These are phyloP conservation scores for Aegilops longissima DNA, from an alignment of 176 grass and related monocot genomes.

Conservation along the genomic window DNA sequence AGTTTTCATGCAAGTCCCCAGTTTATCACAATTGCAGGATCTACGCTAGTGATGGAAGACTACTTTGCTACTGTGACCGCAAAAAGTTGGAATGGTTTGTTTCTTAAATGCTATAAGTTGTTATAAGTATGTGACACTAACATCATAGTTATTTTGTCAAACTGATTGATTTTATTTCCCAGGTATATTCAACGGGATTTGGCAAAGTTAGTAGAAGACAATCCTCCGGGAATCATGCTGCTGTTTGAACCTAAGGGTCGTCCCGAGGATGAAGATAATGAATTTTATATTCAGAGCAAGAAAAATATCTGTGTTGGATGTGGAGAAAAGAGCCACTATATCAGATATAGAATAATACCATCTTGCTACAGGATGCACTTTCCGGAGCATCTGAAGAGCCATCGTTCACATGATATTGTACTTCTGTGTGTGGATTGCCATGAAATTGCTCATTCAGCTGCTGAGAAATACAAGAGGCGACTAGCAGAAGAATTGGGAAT, in stretches of 20 bases:
- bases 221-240: slow-evolving; percentile 93
- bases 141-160: slow-evolving; percentile 9
- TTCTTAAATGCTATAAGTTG: slow-evolving; percentile 16
- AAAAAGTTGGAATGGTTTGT: slow-evolving; percentile 92
- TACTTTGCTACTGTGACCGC: slow-evolving; percentile 96
- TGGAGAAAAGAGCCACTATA: slow-evolving; percentile 92
- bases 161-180: slow-evolving; percentile 29
- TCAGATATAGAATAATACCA: slow-evolving; percentile 97
- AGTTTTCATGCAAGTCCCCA: slow-evolving; percentile 93
- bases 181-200: slow-evolving; percentile 85
- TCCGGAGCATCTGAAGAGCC: slow-evolving; percentile 97
- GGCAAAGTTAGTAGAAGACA: slow-evolving; percentile 75
- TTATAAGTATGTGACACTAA: slow-evolving; percentile 16
- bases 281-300: slow-evolving; percentile 97
- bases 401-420: slow-evolving; percentile 98
- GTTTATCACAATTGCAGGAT: slow-evolving; percentile 99
- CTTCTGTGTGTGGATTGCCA: slow-evolving; percentile 95
- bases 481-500: slow-evolving; percentile 79
- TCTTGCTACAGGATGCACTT: slow-evolving; percentile 99
- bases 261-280: slow-evolving; percentile 94
- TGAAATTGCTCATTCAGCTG: slow-evolving; percentile 79
- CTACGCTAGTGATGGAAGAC: slow-evolving; percentile 92
- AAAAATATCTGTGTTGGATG: slow-evolving; percentile 98
- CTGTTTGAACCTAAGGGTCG: slow-evolving; percentile 98
- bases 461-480: slow-evolving; percentile 87